phyloP scores from a whole-genome alignment of 1,139 yeast genomes.

The Blastobotrys malaysiensis region DNA sequence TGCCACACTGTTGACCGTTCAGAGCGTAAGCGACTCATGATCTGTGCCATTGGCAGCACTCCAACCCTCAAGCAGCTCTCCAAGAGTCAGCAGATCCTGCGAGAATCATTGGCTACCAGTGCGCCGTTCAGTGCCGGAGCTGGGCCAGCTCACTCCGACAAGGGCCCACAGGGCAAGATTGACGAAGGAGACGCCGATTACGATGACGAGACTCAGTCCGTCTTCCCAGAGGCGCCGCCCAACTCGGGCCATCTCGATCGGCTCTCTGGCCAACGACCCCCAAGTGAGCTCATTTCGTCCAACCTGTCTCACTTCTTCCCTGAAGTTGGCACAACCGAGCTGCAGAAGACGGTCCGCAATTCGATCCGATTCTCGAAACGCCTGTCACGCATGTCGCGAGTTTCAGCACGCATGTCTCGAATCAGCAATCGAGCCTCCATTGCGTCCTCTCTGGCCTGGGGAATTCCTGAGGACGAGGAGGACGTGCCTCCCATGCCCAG shows the following conservation, averaged over 20 bases:
- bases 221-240: constrained; percentile 13
- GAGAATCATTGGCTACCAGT: constrained; percentile 18
- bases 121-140: not conserved
- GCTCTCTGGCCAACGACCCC: constrained; percentile 86
- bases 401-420: constrained; percentile 13
- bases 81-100: constrained; percentile 44
- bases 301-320: constrained; percentile 92
- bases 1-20: constrained; percentile 69
- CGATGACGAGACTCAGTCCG: constrained; percentile 13
- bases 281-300: constrained; percentile 85
- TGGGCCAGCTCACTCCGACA: not conserved
- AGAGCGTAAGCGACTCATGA: constrained; percentile 68
- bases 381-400: constrained; percentile 39
- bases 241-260: constrained; percentile 3
- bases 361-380: constrained; percentile 74
- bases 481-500: constrained; percentile 32
- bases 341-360: constrained; percentile 77
- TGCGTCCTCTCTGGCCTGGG: constrained; percentile 22
- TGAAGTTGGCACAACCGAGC: constrained; percentile 62
- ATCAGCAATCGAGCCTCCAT: constrained; percentile 29
- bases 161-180: constrained; percentile 6
- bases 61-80: constrained; percentile 69
- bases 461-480: constrained; percentile 27
- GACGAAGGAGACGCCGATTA: constrained; percentile 12
- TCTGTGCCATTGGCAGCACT: constrained; percentile 56